Conservation (phyloP, 306 rosid species). For the Albizia julibrissin region DNA sequence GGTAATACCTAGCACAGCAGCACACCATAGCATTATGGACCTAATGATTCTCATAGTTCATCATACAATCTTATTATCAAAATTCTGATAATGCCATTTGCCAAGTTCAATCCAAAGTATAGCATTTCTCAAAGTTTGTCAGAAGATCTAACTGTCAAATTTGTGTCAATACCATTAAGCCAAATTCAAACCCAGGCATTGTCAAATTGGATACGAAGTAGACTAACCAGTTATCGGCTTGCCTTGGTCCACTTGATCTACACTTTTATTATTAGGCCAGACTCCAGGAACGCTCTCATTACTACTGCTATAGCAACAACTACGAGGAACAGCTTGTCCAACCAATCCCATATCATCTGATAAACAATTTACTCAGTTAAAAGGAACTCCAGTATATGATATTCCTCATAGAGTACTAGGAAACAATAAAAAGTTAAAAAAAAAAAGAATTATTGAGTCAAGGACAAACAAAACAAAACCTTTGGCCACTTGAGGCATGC, state of each 20-base stretch:
- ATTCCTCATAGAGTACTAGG: background rate
- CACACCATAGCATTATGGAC: conserved; percentile 5
- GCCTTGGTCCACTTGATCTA: conserved; percentile 30
- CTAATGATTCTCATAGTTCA: background rate
- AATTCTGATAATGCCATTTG: background rate
- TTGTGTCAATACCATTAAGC: background rate
- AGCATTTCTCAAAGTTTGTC: background rate
- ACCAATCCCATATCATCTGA: conserved; percentile 44
- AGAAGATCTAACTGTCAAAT: background rate
- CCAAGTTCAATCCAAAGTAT: background rate
- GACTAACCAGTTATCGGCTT: conserved; percentile 47
- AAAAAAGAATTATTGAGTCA: background rate
- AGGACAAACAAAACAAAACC: conserved; percentile 58
- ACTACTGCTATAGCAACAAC: conserved; percentile 52
- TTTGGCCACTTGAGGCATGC: conserved; percentile 43
- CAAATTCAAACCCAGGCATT: background rate
- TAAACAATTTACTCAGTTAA: conserved; percentile 22
- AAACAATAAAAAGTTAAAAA: conserved; percentile 4
- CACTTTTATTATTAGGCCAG: conserved; percentile 34
- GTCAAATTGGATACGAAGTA: background rate
- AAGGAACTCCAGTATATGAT: background rate
- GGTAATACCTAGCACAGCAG: background rate
- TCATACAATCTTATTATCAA: background rate
- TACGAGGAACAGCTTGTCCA: conserved; percentile 38
- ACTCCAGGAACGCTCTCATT: conserved; percentile 52